phyloP scores from a whole-genome alignment of 2,329 filamentous ascomycete genomes.

The Fusarium xyrophilum region DNA sequence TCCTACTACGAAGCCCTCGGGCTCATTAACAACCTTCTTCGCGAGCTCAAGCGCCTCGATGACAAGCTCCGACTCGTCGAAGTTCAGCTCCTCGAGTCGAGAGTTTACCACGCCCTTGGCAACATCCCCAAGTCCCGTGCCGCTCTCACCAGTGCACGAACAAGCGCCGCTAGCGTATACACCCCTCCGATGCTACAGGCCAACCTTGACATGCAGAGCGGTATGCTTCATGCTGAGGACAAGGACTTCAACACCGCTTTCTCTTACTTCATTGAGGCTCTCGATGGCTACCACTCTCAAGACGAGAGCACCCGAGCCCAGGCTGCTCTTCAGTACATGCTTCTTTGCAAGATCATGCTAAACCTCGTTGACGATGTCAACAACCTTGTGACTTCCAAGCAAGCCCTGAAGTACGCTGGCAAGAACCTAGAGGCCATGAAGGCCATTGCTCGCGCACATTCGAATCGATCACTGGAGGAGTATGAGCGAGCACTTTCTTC shows the following conservation, averaged over 20 bases:
- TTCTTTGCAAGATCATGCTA: constrained; percentile 99
- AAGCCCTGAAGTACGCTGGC: constrained; percentile 94
- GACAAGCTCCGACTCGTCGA: constrained; percentile 98
- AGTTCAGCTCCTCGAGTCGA: constrained; percentile 95
- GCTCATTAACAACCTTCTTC: constrained; percentile 93
- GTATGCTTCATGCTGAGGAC: constrained; percentile 98
- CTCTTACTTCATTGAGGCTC: constrained; percentile 98
- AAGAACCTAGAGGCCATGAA: constrained; percentile 99
- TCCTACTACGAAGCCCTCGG: constrained; percentile 96
- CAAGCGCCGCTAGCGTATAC: constrained; percentile 95
- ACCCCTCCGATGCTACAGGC: constrained; percentile 94
- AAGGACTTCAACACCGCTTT: constrained; percentile 99
- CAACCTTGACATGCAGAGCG: constrained; percentile 98
- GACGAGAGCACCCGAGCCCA: constrained; percentile 90
- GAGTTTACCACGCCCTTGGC: constrained; percentile 95
- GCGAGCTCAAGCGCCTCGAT: constrained; percentile 96
- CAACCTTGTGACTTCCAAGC: constrained; percentile 92
- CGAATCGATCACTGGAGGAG: constrained; percentile 93
- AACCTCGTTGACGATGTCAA: constrained; percentile 97
- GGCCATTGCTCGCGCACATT: constrained; percentile 93
- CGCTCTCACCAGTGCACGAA: constrained; percentile 91
- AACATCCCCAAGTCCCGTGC: constrained; percentile 97
- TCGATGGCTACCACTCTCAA: constrained; percentile 94
- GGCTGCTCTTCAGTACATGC: constrained; percentile 98
- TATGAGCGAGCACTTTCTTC: constrained; percentile 91